These are phyloP conservation scores for Cutaneotrichosporon daszewskae DNA, from an alignment of 1,284 basidiomycete species.

Conservation along the genomic window DNA sequence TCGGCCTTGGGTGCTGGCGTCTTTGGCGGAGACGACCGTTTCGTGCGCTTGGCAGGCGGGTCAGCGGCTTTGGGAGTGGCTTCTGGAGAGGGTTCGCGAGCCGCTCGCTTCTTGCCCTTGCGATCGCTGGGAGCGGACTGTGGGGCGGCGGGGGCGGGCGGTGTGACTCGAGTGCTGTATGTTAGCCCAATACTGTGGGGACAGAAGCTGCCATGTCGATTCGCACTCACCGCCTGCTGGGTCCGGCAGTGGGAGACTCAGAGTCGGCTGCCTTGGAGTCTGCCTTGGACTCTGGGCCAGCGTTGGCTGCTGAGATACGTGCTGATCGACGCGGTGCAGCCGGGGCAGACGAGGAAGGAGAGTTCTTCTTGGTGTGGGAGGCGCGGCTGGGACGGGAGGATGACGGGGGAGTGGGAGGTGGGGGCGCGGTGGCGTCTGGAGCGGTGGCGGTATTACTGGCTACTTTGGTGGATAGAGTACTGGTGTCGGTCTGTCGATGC, in stretches of 20 bases:
- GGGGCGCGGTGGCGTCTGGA: not conserved
- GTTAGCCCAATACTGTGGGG: not conserved
- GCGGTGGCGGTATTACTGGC: constrained; percentile 4
- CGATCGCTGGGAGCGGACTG: constrained; percentile 21
- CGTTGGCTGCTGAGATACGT: constrained; percentile 25
- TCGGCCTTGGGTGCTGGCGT: constrained; percentile 11
- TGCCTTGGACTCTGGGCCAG: constrained; percentile 21
- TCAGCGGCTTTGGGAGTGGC: constrained; percentile 15
- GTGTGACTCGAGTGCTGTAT: not conserved
- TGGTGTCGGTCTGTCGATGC: constrained; percentile 5
- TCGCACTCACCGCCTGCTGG: constrained; percentile 1
- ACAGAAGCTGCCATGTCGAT: not conserved
- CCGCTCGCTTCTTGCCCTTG: constrained; percentile 42
- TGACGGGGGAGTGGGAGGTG: constrained; percentile 2
- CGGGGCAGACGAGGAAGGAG: not conserved
- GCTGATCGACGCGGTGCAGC: constrained; percentile 27
- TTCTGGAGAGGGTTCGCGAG: constrained; percentile 9
- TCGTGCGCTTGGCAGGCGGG: constrained; percentile 15
- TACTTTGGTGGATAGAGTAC: not conserved
- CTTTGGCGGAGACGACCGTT: constrained; percentile 1
- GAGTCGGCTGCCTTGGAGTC: constrained; percentile 23
- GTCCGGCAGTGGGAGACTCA: constrained; percentile 10
- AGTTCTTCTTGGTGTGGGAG: constrained; percentile 1
- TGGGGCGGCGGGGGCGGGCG: not conserved
- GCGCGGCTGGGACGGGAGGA: constrained; percentile 4